These are phyloP conservation scores for Quillaja saponaria DNA, from an alignment of 306 rosid genomes.

Conservation along the genomic window DNA sequence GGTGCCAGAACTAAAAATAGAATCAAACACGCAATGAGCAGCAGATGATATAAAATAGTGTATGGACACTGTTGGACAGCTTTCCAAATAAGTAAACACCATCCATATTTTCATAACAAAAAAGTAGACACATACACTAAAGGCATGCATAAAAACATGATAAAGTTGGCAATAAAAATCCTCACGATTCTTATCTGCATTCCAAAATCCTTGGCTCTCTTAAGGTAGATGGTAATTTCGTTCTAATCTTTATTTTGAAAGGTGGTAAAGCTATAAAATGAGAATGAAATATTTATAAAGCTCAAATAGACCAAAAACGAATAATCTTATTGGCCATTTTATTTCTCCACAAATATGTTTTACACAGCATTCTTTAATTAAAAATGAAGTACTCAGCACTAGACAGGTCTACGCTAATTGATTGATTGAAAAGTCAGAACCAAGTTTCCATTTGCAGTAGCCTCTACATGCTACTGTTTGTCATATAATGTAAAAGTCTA, in stretches of 20 bases:
- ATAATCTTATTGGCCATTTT: not conserved
- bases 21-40: not conserved
- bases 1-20: not conserved
- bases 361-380: not conserved
- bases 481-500: constrained; percentile 1
- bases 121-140: not conserved
- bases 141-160: not conserved
- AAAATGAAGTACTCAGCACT: not conserved
- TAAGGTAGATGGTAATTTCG: not conserved
- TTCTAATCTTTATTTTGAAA: no score
- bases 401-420: not conserved
- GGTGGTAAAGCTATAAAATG: no score
- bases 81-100: not conserved
- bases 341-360: not conserved
- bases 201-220: not conserved
- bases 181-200: not conserved
- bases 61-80: not conserved
- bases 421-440: not conserved
- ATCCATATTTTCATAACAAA: not conserved
- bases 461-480: not conserved
- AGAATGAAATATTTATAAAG: no score
- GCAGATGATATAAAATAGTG: not conserved
- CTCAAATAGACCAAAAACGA: no score
- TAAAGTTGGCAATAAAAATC: not conserved
- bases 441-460: not conserved